Base-by-base conservation (phyloP, 768 basidiomycete species). In the Coprinellus aureogranulatus region DNA sequence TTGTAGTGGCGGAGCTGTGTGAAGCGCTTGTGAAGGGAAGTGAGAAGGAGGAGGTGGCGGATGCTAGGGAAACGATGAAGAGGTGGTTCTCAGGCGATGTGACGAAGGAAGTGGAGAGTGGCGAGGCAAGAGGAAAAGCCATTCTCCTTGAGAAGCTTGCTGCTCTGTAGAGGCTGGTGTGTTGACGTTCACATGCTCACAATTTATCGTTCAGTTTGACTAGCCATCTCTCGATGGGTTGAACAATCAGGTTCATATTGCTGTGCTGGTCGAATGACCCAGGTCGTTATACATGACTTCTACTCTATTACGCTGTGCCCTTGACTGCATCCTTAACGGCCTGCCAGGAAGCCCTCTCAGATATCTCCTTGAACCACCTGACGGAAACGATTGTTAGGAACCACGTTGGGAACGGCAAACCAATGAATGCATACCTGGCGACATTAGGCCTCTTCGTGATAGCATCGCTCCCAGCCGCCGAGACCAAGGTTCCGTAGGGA, bases 1-100 rank as follows among this genome's bases (percentile, higher is more conserved):
- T 93, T 63, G 81, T 94, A 16, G 77, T 93, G 1, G 85, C 86
- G 0, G 90, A 88, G 67, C 72, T 92, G 28, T 81, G 87, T 65
- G 85, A 86, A 62, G 78, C 86, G 26, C 69, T 89, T 41, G 58
- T 73, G 5, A 65, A 63, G 22, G 64, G 65, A 1, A 68, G 66
- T 27, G 74, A 72, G 26, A 76, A 73, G n/a, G 37, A 74, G 18
- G 76, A 74, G 3, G 70, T 59, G 14, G 67, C 67, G 9, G 72
- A 70, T 23, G 77, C 77, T 58, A 78, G 77, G 64, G 66, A 68
- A 61, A 75, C 59, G 28, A 64, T 89, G 52, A 84, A 78, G 65
- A 65, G 55, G 8, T 89, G 87, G 87, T 90, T 93, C 67, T 72
- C 67, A 12, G 62, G 70, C 20, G 73, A 77, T 3, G 79, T 82